Evolutionary conservation across 2,329 filamentous ascomycete genomes (phyloP), one percentile per base, ranked within the genome.

Genomic region (Calonectria naviculata): DNA sequence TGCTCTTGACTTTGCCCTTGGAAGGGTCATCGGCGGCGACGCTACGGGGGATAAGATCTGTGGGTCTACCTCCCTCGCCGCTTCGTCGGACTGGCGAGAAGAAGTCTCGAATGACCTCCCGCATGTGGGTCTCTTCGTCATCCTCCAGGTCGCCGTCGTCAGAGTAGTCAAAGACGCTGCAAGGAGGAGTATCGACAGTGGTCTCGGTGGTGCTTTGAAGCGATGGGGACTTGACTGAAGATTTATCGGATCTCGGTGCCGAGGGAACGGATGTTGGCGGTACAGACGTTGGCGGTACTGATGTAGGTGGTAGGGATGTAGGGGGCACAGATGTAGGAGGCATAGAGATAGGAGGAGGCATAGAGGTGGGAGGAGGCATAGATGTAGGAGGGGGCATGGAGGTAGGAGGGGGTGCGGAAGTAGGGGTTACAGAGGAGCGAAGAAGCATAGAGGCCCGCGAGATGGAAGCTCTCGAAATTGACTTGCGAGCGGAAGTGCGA

Each of bases 141-240:
- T 76, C 62, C 13, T 58, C 52, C n/a, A 69, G 46, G 1, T 72
- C 71, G 2, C 75, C 77, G 17, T 80, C 79, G n/a, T 81, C 80
- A 17, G 82, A 80, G 19, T 78, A 80, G 47, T 83, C 82, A 65
- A 82, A 84, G 13, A 75, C 79, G 70, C 82, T 84, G 41, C 73
- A 73, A 26, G 77, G 75, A 1, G 67, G 71, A 12, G 74, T 72
- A 17, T 67, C 34, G 17, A 68, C 17, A 42, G 66, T 62, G 28
- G 61, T 41, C 28, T 74, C 77, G 8, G 66, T 54, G 17, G 70
- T 66, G 7, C 42, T 64, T 52, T 72, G 68, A 17, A 68, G 68
- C 8, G 64, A 67, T 17, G 71, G 67, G 3, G 77, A 74, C 47
- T 70, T 24, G 28, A 62, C 73, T 3, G 74, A 72, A 1, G 67